phyloP scores from a whole-genome alignment of 2,329 filamentous ascomycete genomes.

The Periconia digitata region DNA sequence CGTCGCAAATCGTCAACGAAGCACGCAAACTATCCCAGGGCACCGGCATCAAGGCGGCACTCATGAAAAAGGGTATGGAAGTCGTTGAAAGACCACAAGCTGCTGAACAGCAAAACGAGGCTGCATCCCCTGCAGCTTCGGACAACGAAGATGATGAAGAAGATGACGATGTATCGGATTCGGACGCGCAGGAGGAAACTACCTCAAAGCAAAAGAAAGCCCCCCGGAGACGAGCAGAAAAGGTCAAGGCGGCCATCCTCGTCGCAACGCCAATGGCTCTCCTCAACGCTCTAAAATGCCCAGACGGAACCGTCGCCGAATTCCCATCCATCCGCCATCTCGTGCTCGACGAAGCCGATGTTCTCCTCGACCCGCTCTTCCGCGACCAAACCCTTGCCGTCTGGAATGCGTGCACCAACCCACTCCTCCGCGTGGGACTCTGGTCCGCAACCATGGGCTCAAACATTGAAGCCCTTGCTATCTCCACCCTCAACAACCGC shows the following conservation, averaged over 20 bases:
- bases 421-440: slow-evolving; percentile 72
- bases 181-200: slow-evolving; percentile 23
- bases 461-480: slow-evolving; percentile 79
- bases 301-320: slow-evolving; percentile 47
- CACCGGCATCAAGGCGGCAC: slow-evolving; percentile 76
- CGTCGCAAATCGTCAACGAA: slow-evolving; percentile 62
- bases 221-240: slow-evolving; percentile 43
- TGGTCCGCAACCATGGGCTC: slow-evolving; percentile 99
- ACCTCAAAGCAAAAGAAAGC: slow-evolving; percentile 37
- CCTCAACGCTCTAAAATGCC: slow-evolving; percentile 67
- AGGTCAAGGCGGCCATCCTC: slow-evolving; percentile 75
- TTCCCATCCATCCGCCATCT: slow-evolving; percentile 72
- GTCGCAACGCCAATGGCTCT: slow-evolving; percentile 80
- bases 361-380: slow-evolving; percentile 89
- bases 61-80: slow-evolving; percentile 84
- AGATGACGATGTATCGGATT: slow-evolving; percentile 5
- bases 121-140: slow-evolving; percentile 15
- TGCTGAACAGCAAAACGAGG: slow-evolving; percentile 19
- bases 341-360: slow-evolving; percentile 91
- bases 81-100: slow-evolving; percentile 54
- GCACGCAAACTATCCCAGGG: slow-evolving; percentile 77
- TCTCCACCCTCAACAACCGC: slow-evolving; percentile 57
- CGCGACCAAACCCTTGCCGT: slow-evolving; percentile 82
- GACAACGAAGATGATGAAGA: slow-evolving; percentile 30
- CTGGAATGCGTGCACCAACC: slow-evolving; percentile 76